phyloP scores from a whole-genome alignment of 1,284 basidiomycete genomes.

The Rhodotorula sp. region DNA sequence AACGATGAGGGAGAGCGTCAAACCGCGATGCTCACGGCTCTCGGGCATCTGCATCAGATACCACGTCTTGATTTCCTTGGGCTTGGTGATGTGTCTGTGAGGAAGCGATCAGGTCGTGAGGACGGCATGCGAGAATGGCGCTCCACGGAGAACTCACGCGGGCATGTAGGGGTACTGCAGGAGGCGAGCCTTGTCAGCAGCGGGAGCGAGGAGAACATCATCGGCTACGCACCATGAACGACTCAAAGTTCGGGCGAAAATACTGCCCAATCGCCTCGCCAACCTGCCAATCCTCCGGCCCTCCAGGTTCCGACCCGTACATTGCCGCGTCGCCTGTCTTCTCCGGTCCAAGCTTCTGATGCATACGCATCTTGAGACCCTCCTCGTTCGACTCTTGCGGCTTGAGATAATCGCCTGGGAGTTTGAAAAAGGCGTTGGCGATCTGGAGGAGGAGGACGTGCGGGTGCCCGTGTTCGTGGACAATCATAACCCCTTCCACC shows the following conservation, averaged over 20 bases:
- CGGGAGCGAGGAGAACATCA: too few species aligned
- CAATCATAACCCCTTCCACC: slow-evolving; percentile 90
- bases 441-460: slow-evolving; percentile 98
- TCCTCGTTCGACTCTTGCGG: slow-evolving; percentile 89
- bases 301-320: background rate
- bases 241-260: slow-evolving; percentile 97
- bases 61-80: slow-evolving; percentile 96
- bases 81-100: slow-evolving; percentile 77
- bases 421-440: slow-evolving; percentile 97
- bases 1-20: background rate
- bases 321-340: background rate
- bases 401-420: slow-evolving; percentile 97
- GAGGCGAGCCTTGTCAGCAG: background rate
- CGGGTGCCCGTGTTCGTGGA: slow-evolving; percentile 73
- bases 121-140: too few species aligned
- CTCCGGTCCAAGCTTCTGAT: slow-evolving; percentile 77
- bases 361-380: slow-evolving; percentile 80
- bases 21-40: slow-evolving; percentile 63
- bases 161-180: slow-evolving; percentile 91
- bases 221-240: slow-evolving; percentile 83
- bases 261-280: slow-evolving; percentile 91
- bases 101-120: background rate
- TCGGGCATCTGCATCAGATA: slow-evolving; percentile 95
- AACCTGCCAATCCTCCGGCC: slow-evolving; percentile 76
- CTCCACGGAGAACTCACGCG: slow-evolving; percentile 51